These are phyloP conservation scores for Fusarium hostae DNA, from an alignment of 2,329 filamentous ascomycete species.

Conservation along the genomic window DNA sequence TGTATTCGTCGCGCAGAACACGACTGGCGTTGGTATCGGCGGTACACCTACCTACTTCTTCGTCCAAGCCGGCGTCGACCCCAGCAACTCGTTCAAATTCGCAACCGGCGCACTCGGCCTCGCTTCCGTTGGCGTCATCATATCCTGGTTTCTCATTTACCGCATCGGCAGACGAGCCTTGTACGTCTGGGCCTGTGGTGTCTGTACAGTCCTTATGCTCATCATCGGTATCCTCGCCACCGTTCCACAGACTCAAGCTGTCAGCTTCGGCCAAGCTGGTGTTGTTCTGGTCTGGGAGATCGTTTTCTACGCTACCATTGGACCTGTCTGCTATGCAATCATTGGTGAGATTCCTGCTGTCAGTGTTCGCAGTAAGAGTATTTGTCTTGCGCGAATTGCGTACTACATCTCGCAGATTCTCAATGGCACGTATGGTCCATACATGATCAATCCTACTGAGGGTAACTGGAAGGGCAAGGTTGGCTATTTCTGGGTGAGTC, in stretches of 20 bases:
- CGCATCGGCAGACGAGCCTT: conserved; percentile 56
- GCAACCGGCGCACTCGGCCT: conserved; percentile 53
- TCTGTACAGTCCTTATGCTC: conserved; percentile 56
- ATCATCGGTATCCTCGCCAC: conserved; percentile 49
- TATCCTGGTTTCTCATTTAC: conserved; percentile 52
- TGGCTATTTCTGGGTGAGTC: conserved; percentile 45
- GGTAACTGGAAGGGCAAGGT: conserved; percentile 52
- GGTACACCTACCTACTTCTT: conserved; percentile 61
- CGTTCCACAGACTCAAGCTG: conserved; percentile 37
- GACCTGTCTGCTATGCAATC: conserved; percentile 57
- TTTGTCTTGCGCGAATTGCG: conserved; percentile 53
- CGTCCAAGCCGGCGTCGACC: conserved; percentile 55
- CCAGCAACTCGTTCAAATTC: conserved; percentile 54
- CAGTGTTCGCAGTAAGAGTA: conserved; percentile 55
- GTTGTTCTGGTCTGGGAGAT: conserved; percentile 58
- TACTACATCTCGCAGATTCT: conserved; percentile 45
- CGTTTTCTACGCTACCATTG: conserved; percentile 56
- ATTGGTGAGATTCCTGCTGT: conserved; percentile 56
- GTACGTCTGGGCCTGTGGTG: conserved; percentile 52
- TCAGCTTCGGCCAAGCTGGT: conserved; percentile 51
- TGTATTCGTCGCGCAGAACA: conserved; percentile 55
- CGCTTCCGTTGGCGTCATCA: conserved; percentile 55
- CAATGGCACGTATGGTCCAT: conserved; percentile 47
- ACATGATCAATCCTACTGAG: conserved; percentile 49
- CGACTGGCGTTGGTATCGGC: conserved; percentile 53